Evolutionary conservation across 1,139 yeast species (phyloP), one percentile per base, ranked within the genome.

Genomic region (Debaryomyces coudertii): DNA sequence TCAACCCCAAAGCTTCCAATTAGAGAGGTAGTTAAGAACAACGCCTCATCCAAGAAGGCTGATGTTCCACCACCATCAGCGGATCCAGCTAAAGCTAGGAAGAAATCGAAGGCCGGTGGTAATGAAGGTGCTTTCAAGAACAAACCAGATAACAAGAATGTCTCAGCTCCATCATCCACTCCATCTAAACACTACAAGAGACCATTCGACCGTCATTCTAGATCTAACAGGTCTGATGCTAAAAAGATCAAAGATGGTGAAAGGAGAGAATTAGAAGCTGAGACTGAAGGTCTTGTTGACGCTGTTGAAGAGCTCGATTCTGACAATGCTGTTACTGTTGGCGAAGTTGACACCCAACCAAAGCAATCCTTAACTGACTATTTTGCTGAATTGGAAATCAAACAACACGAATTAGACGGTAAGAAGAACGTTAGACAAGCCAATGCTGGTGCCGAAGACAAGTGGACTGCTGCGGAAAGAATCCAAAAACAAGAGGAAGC

Each of bases 111-210:
- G 69, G 73, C 83, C 49, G 71, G 85, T 58, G 96, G 96, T 69
- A 92, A 90, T 78, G 97, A 90, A 66, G 96, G 90, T 62, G 96
- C 95, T 54, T 74, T 85, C 71, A 87, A 80, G 74, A 83, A 77
- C 81, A 85, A 82, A 78, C 63, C 71, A 65, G 82, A 84, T 77
- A 92, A 92, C 92, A 83, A 73, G 67, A 69, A 79, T 49, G 80
- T 80, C 56, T 76, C 82, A 54, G 85, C 78, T 51, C 84, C 89
- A 66, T 71, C 79, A 40, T 52, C 76, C 39, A 74, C 80, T 49
- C 69, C 77, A 40, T 57, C 79, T 53, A 77, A 79, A 61, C 87
- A 80, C 76, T 71, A 77, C 66, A 84, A 82, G 76, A 80, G 75
- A 66, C 82, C 84, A 65, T 64, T 73, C 56, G 95, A 87, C 79